A percentile compares a stretch with the other conserved stretches of the same genome.
These are phyloP conservation scores for Eimeria zaria DNA, from an alignment of 169 alveolate species.

Conservation along the genomic window DNA sequence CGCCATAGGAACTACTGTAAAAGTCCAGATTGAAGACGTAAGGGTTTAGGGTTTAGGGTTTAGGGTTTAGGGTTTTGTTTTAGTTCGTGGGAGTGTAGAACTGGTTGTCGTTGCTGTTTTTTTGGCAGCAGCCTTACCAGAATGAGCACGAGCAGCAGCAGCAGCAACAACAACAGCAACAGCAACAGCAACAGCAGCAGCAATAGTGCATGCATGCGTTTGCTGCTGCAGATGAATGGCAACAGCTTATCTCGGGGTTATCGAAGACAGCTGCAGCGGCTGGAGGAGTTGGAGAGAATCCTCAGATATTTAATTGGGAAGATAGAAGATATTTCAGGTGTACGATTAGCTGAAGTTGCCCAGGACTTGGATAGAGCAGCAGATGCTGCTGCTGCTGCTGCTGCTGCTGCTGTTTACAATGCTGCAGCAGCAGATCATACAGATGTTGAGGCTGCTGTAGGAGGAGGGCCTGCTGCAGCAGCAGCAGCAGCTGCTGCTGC, in stretches of 20 bases:
- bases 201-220: not conserved
- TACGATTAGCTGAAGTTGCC: conserved; percentile 55
- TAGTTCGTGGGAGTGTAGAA: too few species aligned
- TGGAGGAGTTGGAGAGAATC: conserved; percentile 94
- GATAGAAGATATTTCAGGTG: conserved; percentile 86
- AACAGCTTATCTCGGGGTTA: conserved; percentile 94
- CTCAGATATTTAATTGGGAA: conserved; percentile 58
- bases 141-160: not conserved
- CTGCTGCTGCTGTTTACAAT: conserved; percentile 45
- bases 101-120: too few species aligned
- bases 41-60: conserved; percentile 67
- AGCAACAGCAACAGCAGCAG: conserved; percentile 41
- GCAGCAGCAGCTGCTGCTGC: conserved; percentile 53
- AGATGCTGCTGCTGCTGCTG: conserved; percentile 83
- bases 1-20: conserved; percentile 92
- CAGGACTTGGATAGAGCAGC: conserved; percentile 85
- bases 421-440: not conserved
- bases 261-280: conserved; percentile 94
- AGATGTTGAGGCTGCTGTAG: not conserved
- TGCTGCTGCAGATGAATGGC: conserved; percentile 86
- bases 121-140: not conserved
- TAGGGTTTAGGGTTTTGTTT: too few species aligned
- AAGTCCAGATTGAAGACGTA: conserved; percentile 93
- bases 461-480: conserved; percentile 5
- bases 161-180: conserved; percentile 6